Evolutionary conservation across 2,329 filamentous ascomycete genomes (phyloP), one percentile per base, ranked within the genome.

Genomic region (Cercospora sojina): DNA sequence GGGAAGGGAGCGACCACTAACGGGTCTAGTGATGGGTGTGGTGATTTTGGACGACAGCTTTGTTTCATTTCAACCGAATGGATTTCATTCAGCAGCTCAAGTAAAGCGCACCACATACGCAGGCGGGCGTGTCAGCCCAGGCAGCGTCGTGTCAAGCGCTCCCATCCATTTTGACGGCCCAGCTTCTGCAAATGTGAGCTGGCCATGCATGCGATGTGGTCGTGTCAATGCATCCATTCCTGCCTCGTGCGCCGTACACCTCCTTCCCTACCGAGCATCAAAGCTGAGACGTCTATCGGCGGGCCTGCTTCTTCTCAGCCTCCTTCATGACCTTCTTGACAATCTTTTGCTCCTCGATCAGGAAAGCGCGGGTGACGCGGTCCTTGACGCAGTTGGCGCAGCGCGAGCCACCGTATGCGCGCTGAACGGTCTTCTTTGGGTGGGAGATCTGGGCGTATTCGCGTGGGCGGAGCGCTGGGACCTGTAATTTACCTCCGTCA

Each of bases 281-380:
- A 25, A 57, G 27, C 60, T 60, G 35, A 64, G 41, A 38, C 41
- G 66, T 74, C 68, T 73, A 74, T 70, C 72, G 71, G 67, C 71
- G 70, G 67, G 67, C 62, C 67, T 71, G 70, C 82, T 91, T 91
- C 87, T 92, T 91, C 86, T 96, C 92, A 72, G 87, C 88, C 88
- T 98, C 94, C 91, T 97, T 97, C 82, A 98, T 89, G 79, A 99
- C 95, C 92, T 99, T 99, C 93, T 99, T 99, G 85, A 99, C 95
- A 79, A 99, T 98, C 92, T 99, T 99, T 88, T 99, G 95, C 90
- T 99, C 95, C 88, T 99, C 96, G 75, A 99, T 98, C 83, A 99
- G 86, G 90, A 99, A 99, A 73, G 95, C 95, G 77, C 95, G 92
- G 77, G 97, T 92, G 77, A 99, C 92, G 78, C 95, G 91, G 87